A percentile compares a stretch with the other conserved stretches of the same genome.
Evolutionary conservation across 495 filamentous ascomycete genomes (phyloP).

Genomic region (Hamigera avellanea): DNA sequence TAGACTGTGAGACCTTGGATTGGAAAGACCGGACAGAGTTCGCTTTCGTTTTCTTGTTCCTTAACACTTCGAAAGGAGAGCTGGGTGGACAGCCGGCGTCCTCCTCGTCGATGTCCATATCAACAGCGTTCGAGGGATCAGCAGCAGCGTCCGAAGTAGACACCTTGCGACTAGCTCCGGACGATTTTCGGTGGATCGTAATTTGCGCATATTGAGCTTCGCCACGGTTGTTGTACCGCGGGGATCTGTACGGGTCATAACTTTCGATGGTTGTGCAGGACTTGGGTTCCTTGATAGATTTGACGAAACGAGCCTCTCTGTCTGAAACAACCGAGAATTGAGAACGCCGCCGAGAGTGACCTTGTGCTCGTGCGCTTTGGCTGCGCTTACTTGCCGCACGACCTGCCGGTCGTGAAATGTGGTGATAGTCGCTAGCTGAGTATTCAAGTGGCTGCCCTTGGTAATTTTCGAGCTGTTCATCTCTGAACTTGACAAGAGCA

Average conservation of each 20-base stretch:
- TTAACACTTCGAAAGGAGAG: constrained; percentile 23
- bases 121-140: constrained; percentile 14
- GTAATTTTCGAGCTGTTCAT: constrained; percentile 78
- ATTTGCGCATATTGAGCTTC: constrained; percentile 47
- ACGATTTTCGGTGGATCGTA: constrained; percentile 46
- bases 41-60: constrained; percentile 22
- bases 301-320: constrained; percentile 26
- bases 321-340: constrained; percentile 63
- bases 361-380: constrained; percentile 13
- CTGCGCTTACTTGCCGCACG: constrained; percentile 34
- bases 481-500: constrained; percentile 65
- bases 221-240: constrained; percentile 31
- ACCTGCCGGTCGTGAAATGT: constrained; percentile 44
- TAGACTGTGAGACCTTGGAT: constrained; percentile 27
- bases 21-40: constrained; percentile 30
- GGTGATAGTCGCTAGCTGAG: constrained; percentile 81
- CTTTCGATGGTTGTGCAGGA: constrained; percentile 39
- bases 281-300: constrained; percentile 34
- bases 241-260: constrained; percentile 79
- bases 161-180: constrained; percentile 1
- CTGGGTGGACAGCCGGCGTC: constrained; percentile 7
- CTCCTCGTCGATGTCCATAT: constrained; percentile 12
- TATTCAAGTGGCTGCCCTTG: constrained; percentile 56
- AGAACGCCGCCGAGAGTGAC: constrained; percentile 45
- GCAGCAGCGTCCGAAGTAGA: constrained; percentile 4